These are phyloP conservation scores for Nemophila menziesii DNA, from an alignment of 257 asterid species.

Conservation along the genomic window DNA sequence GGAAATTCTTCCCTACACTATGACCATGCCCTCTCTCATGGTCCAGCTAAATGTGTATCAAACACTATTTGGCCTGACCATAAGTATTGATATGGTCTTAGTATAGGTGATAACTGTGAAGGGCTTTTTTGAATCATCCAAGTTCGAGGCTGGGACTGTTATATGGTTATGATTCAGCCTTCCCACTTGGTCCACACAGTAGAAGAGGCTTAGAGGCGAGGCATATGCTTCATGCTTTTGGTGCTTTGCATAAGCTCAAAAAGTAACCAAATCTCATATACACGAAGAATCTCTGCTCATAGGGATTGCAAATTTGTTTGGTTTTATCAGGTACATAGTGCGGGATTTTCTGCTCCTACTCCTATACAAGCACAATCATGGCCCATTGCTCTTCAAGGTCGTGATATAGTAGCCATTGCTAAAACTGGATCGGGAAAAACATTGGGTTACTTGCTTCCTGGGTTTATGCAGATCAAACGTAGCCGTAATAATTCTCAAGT, in stretches of 20 bases:
- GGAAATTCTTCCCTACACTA: no score
- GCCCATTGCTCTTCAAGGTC: conserved; percentile 90
- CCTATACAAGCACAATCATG: conserved; percentile 99
- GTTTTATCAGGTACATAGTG: conserved; percentile 70
- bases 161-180: conserved; percentile 66
- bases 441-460: conserved; percentile 88
- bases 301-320: conserved; percentile 24
- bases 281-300: conserved; percentile 31
- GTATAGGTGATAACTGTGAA: no score
- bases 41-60: no score
- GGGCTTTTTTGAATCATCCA: conserved; percentile 80
- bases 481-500: conserved; percentile 49
- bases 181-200: conserved; percentile 61
- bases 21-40: no score
- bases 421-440: conserved; percentile 99
- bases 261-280: conserved; percentile 22
- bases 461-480: conserved; percentile 66
- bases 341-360: conserved; percentile 95
- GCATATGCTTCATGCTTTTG: conserved; percentile 66
- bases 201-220: conserved; percentile 67
- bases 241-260: conserved; percentile 35
- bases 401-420: conserved; percentile 96
- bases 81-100: no score
- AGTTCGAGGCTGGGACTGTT: conserved; percentile 64
- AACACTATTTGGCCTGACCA: no score